Percentiles rank a stretch among this genome's conserved stretches.
Conservation (phyloP, 306 rosid species). For the Vigna angularis region DNA sequence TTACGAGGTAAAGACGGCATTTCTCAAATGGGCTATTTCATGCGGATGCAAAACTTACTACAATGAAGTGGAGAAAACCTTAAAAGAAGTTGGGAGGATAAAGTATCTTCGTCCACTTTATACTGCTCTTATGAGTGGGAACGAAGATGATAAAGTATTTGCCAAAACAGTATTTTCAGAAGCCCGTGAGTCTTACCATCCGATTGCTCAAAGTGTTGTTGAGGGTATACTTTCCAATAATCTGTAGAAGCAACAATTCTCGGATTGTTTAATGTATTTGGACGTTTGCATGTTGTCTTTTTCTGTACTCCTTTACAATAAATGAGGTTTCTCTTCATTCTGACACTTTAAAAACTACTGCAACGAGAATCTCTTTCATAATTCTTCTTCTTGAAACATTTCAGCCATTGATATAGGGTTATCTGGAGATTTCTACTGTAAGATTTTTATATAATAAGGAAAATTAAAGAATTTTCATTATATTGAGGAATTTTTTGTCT, state of each 20-base stretch:
- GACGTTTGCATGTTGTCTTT: too few species aligned
- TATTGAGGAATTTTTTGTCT: neutral
- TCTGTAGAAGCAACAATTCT: constrained; percentile 46
- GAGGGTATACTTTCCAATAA: constrained; percentile 76
- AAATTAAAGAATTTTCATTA: neutral
- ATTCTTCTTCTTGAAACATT: neutral
- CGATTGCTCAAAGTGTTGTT: constrained; percentile 83
- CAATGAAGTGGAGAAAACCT: constrained; percentile 77
- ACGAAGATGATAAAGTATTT: constrained; percentile 82
- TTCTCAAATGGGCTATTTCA: constrained; percentile 69
- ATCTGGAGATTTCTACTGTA: neutral
- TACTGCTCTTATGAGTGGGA: constrained; percentile 76
- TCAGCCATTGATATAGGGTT: neutral
- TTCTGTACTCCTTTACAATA: neutral
- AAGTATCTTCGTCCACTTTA: constrained; percentile 85
- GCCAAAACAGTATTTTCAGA: constrained; percentile 81
- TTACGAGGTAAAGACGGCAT: constrained; percentile 87
- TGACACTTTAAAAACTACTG: neutral
- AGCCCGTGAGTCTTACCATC: constrained; percentile 85
- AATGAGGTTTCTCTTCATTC: neutral
- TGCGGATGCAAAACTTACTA: constrained; percentile 71
- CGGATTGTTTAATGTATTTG: constrained; percentile 4
- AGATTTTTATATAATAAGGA: neutral
- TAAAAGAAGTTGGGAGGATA: constrained; percentile 91
- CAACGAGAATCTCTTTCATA: neutral